Percentiles rank a stretch among this genome's conserved stretches.
phyloP scores from a whole-genome alignment of 495 filamentous ascomycete genomes.

The Hypoxylon crocopeplum region DNA sequence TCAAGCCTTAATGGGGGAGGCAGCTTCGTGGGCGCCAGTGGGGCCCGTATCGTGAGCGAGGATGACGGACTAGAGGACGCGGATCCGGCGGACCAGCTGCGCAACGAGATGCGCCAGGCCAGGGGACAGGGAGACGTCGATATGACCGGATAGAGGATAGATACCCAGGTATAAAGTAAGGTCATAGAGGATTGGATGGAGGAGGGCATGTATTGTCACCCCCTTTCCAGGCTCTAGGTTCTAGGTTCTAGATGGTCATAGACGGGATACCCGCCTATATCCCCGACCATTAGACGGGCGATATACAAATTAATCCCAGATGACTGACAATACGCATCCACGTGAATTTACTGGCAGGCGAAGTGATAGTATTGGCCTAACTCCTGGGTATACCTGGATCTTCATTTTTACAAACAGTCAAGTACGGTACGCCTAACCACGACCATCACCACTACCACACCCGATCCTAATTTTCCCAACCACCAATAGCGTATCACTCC shows the following conservation, averaged over 20 bases:
- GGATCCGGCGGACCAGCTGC: constrained; percentile 53
- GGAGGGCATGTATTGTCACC: background rate
- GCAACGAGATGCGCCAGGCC: constrained; percentile 55
- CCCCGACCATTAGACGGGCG: too few species aligned
- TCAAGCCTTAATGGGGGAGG: constrained; percentile 23
- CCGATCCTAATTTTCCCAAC: background rate
- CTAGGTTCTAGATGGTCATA: too few species aligned
- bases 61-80: constrained; percentile 28
- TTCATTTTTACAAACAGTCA: constrained; percentile 5
- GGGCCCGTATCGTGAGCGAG: constrained; percentile 35
- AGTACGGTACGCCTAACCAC: background rate
- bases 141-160: constrained; percentile 56
- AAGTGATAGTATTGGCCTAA: constrained; percentile 19
- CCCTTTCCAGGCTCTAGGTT: too few species aligned
- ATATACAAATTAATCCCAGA: too few species aligned
- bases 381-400: constrained; percentile 34
- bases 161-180: background rate
- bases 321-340: too few species aligned
- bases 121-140: constrained; percentile 57
- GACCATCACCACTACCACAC: background rate
- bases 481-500: constrained; percentile 44
- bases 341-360: background rate
- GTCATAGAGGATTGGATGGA: background rate
- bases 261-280: too few species aligned
- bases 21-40: constrained; percentile 39